A percentile compares a stretch with the other conserved stretches of the same genome.
Conservation (phyloP, 2,329 filamentous ascomycete species). For the Colletotrichum cereale region DNA sequence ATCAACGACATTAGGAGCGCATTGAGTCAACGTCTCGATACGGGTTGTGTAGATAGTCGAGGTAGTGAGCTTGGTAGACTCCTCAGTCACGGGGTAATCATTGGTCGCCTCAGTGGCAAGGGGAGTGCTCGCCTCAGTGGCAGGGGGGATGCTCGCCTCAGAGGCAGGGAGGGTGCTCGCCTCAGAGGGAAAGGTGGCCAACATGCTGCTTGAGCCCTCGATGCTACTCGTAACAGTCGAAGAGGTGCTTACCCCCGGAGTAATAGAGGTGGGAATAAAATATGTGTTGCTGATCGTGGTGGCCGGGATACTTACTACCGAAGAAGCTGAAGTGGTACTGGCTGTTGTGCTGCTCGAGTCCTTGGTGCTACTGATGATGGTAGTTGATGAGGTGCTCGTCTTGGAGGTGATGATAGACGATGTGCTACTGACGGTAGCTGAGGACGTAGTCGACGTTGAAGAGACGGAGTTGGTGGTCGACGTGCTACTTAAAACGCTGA, state of each 20-base stretch:
- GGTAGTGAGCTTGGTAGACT: conserved; percentile 43
- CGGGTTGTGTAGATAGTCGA: conserved; percentile 55
- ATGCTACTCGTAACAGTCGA: conserved; percentile 10
- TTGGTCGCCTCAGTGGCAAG: not conserved
- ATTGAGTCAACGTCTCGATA: conserved; percentile 68
- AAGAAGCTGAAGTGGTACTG: too few relatives aligned
- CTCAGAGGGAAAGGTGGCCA: not conserved
- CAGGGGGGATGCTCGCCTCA: not conserved
- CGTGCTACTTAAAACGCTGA: too few relatives aligned
- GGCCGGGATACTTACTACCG: too few relatives aligned
- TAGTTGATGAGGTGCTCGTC: not conserved
- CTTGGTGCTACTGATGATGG: too few relatives aligned
- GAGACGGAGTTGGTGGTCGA: too few relatives aligned
- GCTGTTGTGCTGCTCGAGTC: not conserved
- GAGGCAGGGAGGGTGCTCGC: not conserved
- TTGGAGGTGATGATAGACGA: too few relatives aligned
- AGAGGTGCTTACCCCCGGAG: not conserved
- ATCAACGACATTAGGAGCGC: conserved; percentile 57
- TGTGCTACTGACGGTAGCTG: too few relatives aligned
- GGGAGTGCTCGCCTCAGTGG: not conserved
- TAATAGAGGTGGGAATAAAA: not conserved
- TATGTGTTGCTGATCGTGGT: too few relatives aligned
- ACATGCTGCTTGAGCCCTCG: conserved; percentile 3
- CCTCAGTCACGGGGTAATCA: not conserved
- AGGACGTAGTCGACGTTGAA: not conserved